Evolutionary conservation across 1,284 basidiomycete genomes (phyloP).

Genomic region (Ustilago bromivora): DNA sequence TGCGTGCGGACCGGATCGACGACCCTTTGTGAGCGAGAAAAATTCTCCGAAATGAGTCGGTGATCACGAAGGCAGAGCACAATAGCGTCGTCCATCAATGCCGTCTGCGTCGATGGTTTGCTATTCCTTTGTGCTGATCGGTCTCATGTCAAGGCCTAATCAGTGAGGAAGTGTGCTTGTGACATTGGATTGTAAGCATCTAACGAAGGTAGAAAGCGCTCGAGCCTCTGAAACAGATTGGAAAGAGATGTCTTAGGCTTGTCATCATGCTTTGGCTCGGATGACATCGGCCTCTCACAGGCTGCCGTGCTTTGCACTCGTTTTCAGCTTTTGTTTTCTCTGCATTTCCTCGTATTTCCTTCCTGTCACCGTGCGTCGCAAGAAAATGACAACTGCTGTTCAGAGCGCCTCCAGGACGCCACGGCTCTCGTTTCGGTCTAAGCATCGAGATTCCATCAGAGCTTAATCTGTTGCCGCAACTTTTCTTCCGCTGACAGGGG

Average conservation of each 20-base stretch:
- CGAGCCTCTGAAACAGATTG: neutral
- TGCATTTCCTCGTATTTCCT: neutral
- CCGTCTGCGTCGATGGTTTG: neutral
- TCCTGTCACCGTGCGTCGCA: conserved; percentile 30
- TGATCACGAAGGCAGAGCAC: neutral
- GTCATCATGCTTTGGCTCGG: neutral
- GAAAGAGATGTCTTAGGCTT: neutral
- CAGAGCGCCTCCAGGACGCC: neutral
- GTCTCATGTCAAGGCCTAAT: neutral
- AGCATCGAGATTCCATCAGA: neutral
- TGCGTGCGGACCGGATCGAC: neutral
- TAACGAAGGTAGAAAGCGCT: neutral
- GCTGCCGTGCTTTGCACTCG: neutral
- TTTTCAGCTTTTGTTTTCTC: neutral
- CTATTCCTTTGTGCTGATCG: neutral
- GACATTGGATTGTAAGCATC: too few species aligned
- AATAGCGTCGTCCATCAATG: neutral
- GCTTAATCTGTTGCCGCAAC: neutral
- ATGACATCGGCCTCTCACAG: neutral
- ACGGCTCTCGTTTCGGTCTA: neutral
- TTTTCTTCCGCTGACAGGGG: neutral
- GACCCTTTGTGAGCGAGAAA: neutral
- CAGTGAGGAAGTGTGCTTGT: neutral
- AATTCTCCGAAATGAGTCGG: neutral
- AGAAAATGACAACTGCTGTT: neutral